These are phyloP conservation scores for Dryadomyces quercus-mongolicae DNA, from an alignment of 2,329 filamentous ascomycete genomes.

Conservation along the genomic window DNA sequence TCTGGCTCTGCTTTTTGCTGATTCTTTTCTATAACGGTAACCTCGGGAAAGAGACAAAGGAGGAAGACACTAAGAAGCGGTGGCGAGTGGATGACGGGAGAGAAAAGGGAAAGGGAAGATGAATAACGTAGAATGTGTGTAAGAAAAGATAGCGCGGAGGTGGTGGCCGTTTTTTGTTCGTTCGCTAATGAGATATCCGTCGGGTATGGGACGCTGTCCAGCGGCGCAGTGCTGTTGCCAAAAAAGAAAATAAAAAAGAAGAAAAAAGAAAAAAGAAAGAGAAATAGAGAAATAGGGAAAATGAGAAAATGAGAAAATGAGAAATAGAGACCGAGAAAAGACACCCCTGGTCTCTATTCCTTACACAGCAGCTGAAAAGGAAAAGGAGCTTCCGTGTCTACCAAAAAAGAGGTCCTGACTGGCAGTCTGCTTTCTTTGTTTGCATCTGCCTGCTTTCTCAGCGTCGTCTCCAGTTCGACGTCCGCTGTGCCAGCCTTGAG, in stretches of 20 bases:
- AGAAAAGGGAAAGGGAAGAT: background rate
- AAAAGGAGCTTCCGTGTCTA: background rate
- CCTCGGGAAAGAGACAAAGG: background rate
- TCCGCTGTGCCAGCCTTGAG: background rate
- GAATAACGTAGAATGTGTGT: background rate
- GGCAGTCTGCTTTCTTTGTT: background rate
- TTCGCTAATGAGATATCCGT: constrained; percentile 3
- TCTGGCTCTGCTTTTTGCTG: background rate
- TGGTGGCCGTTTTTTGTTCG: background rate
- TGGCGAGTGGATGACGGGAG: background rate
- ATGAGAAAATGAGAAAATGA: background rate
- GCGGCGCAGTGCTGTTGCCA: background rate
- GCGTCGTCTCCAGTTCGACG: background rate
- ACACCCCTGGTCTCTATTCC: background rate
- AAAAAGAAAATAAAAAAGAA: background rate
- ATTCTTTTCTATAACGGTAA: no score
- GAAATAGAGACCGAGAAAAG: background rate
- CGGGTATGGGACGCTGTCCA: constrained; percentile 8
- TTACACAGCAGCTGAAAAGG: background rate
- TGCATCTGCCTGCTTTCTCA: background rate
- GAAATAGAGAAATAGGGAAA: background rate
- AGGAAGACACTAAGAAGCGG: background rate
- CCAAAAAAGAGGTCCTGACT: no score
- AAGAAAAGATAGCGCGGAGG: constrained; percentile 4
- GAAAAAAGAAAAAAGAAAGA: background rate